Evolutionary conservation across 441 rosid species (phyloP), one percentile per base, ranked within the genome.

Genomic region (Croton setiger): DNA sequence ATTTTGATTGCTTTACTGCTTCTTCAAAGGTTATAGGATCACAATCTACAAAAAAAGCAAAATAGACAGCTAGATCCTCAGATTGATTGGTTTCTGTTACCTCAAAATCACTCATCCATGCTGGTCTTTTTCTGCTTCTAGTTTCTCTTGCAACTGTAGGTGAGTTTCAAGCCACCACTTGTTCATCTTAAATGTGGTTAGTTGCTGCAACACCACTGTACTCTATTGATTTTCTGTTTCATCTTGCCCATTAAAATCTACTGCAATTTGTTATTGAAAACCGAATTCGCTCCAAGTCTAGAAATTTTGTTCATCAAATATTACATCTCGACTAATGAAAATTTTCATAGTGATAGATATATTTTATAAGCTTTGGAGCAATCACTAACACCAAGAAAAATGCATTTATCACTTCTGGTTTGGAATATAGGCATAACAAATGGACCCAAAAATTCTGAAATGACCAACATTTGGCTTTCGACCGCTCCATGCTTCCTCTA

Each of bases 81-180:
- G 0, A 11, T 47, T 60, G 14, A 36, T 53, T 20, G 55, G 55
- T 47, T 14, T 36, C 18, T 10, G 41, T 36, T 54, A 68, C 65
- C 44, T 74, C n/a, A 59, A 39, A 59, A 9, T 64, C 55, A 4
- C 0, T 1, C 57, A 63, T 64, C 63, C 21, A 69, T 21, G 7
- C n/a, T 0, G 7, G 21, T 21, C 41, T 73, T 44, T 7, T 61
- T 17, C 1, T 9, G 14, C 17, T 17, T 4, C 23, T 7, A 41
- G 35, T 17, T 2, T 8, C 44, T 13, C 58, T 13, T 33, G 41
- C 49, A 45, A 1, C 49, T 11, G 15, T 15, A 45, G 11, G 49
- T 45, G 49, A 37, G 41, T 37, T 15, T 45, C 11, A 15, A 45
- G 15, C 49, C 15, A 45, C 49, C 2, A 45, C 49, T 45, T 45